Evolutionary conservation across 2,329 filamentous ascomycete species (phyloP).

Genomic region (Lecanicillium sp.): DNA sequence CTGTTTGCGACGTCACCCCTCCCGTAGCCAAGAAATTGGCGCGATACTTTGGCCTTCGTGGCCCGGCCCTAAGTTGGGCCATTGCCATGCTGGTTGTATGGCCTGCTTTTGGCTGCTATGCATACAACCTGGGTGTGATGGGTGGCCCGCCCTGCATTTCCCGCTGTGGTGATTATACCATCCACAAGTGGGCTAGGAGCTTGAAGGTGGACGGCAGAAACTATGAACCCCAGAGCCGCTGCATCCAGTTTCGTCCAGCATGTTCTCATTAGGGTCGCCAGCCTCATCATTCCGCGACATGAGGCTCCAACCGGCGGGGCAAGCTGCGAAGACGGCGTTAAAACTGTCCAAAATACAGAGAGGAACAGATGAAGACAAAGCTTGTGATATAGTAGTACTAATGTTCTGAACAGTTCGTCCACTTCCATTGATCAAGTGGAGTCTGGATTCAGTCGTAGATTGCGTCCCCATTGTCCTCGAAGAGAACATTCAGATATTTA

Average conservation of each 20-base stretch:
- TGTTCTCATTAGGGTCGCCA: neutral
- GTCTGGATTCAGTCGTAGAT: neutral
- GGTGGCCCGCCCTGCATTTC: slow-evolving; percentile 40
- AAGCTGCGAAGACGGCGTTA: no score
- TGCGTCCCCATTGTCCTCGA: neutral
- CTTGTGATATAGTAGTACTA: no score
- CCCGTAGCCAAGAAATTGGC: neutral
- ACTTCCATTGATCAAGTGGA: neutral
- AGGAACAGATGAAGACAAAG: no score
- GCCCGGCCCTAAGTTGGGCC: slow-evolving; percentile 24
- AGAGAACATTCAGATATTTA: neutral
- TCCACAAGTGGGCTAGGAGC: neutral
- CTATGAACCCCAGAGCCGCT: neutral
- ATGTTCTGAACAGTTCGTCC: slow-evolving; percentile 3
- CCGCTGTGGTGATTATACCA: neutral
- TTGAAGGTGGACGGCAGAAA: neutral
- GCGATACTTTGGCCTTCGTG: slow-evolving; percentile 23
- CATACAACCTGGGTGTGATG: slow-evolving; percentile 61
- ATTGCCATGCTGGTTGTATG: slow-evolving; percentile 33
- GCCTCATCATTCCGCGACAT: neutral
- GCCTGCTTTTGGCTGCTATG: slow-evolving; percentile 36
- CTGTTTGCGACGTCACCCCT: no score
- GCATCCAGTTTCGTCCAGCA: neutral
- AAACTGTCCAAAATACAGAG: no score
- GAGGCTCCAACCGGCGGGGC: neutral